phyloP scores from a whole-genome alignment of 1,284 basidiomycete genomes.

The Meripilus lineatus region DNA sequence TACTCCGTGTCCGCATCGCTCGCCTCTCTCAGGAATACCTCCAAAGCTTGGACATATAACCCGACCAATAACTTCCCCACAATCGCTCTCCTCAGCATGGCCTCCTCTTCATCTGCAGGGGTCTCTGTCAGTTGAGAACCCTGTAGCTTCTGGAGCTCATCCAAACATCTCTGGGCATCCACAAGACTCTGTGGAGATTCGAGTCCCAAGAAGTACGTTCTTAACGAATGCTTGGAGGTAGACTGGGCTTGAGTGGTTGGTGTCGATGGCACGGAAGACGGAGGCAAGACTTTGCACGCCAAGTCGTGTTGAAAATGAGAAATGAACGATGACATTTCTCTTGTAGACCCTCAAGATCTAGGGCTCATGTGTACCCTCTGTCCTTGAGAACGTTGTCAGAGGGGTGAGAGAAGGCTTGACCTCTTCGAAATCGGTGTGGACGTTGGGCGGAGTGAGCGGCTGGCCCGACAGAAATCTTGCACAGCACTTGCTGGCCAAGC shows the following conservation, averaged over 20 bases:
- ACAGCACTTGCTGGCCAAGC: too few species aligned
- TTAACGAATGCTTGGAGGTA: conserved; percentile 22
- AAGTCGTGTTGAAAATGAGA: conserved; percentile 26
- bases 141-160: conserved; percentile 21
- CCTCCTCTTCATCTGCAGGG: conserved; percentile 23
- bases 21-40: conserved; percentile 56
- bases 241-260: conserved; percentile 1
- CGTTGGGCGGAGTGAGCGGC: too few species aligned
- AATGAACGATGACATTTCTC: conserved; percentile 28
- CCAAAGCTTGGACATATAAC: conserved; percentile 55
- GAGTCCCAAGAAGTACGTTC: conserved; percentile 24
- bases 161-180: conserved; percentile 17
- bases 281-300: conserved; percentile 16
- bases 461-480: too few species aligned
- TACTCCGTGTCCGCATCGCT: conserved; percentile 61
- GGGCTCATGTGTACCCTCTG: too few species aligned
- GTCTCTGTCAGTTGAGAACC: conserved; percentile 10
- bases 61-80: conserved; percentile 46
- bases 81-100: conserved; percentile 25
- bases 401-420: too few species aligned
- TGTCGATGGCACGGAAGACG: conserved; percentile 10
- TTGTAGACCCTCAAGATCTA: too few species aligned
- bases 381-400: too few species aligned
- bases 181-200: conserved; percentile 18
- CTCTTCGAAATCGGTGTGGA: too few species aligned